These are phyloP conservation scores for Perkinsus marinus DNA, from an alignment of 169 alveolate genomes.

Conservation along the genomic window DNA sequence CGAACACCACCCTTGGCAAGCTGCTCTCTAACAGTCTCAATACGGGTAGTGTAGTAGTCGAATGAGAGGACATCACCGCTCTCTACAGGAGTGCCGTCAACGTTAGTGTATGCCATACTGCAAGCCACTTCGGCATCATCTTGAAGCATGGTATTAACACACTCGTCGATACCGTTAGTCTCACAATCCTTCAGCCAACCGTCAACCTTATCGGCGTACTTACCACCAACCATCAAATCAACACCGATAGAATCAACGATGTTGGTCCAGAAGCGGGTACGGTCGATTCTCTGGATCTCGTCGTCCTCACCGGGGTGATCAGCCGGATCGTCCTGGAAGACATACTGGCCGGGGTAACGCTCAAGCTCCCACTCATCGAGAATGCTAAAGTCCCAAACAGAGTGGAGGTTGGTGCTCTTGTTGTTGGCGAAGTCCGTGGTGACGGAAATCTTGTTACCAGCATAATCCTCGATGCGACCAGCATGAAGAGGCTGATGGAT, in stretches of 20 bases:
- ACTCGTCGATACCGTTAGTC: not conserved
- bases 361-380: not conserved
- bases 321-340: not conserved
- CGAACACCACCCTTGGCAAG: not conserved
- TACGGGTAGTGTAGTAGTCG: not conserved
- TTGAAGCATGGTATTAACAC: not conserved
- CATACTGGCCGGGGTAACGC: not conserved
- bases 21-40: not conserved
- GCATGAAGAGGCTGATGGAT: not conserved
- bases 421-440: not conserved
- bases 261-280: not conserved
- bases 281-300: not conserved
- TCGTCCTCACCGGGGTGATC: no score
- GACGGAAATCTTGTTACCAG: not conserved
- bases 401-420: not conserved
- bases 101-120: not conserved
- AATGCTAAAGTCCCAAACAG: not conserved
- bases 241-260: not conserved
- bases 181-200: not conserved
- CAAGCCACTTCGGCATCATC: not conserved
- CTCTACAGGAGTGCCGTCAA: not conserved
- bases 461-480: not conserved
- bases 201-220: not conserved
- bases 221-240: not conserved
- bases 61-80: not conserved